Conservation (phyloP, 352 stramenopile species). For the Globisporangium camurandrum region DNA sequence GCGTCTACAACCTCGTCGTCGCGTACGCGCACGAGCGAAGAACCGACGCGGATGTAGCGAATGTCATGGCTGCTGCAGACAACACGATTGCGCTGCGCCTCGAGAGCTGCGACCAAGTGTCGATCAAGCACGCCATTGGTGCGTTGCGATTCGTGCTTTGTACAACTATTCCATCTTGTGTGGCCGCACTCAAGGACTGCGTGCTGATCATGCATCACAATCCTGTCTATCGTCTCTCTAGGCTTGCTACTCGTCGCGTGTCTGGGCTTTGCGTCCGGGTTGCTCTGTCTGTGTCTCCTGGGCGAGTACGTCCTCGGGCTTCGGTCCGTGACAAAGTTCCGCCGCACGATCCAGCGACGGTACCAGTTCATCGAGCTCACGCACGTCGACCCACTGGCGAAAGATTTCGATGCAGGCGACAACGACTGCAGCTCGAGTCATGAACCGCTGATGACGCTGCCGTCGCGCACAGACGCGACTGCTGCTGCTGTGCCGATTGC, state of each 20-base stretch:
- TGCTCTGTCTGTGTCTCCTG: constrained; percentile 34
- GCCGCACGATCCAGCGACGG: constrained; percentile 16
- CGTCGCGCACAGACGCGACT: no score
- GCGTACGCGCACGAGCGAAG: constrained; percentile 17
- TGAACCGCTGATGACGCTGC: no score
- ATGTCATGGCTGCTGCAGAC: no score
- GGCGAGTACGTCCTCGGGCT: constrained; percentile 38
- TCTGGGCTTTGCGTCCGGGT: constrained; percentile 34
- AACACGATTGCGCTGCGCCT: constrained; percentile 20
- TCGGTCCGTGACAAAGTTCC: constrained; percentile 31
- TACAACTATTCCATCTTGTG: no score
- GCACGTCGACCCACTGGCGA: constrained; percentile 18
- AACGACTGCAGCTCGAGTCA: no score
- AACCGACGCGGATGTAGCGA: constrained; percentile 1
- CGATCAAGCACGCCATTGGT: constrained; percentile 33
- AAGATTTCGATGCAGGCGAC: no score
- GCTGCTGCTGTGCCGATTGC: no score
- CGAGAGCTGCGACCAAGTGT: constrained; percentile 33
- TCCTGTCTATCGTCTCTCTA: no score
- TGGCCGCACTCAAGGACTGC: not conserved
- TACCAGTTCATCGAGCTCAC: constrained; percentile 30
- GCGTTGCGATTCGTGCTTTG: no score
- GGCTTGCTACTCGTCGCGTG: constrained; percentile 29
- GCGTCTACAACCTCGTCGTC: constrained; percentile 40
- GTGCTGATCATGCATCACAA: not conserved